Evolutionary conservation across 768 basidiomycete species (phyloP).

Genomic region (Suillus alpinus): DNA sequence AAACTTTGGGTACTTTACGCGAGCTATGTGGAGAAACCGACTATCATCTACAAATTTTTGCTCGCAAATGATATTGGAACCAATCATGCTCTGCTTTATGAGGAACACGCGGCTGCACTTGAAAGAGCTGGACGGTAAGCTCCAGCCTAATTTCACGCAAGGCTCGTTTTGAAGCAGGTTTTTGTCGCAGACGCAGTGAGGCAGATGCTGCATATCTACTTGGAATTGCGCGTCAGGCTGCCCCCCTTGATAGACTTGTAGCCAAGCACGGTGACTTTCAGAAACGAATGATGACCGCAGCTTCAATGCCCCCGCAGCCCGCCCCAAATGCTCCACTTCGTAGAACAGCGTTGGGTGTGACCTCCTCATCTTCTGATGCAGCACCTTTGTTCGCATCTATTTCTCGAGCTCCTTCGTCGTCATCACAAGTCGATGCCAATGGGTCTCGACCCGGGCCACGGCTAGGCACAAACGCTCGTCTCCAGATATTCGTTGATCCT

Average conservation of each 20-base stretch:
- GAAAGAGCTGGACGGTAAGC: slow-evolving; percentile 80
- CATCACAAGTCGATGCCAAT: slow-evolving; percentile 27
- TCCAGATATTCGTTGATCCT: slow-evolving; percentile 76
- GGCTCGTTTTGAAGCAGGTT: slow-evolving; percentile 20
- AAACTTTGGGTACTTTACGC: slow-evolving; percentile 95
- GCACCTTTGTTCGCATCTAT: slow-evolving; percentile 23
- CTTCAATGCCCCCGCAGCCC: slow-evolving; percentile 36
- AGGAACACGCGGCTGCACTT: slow-evolving; percentile 84
- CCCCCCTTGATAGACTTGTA: slow-evolving; percentile 78
- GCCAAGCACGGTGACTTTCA: slow-evolving; percentile 83
- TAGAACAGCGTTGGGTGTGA: slow-evolving; percentile 45
- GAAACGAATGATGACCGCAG: slow-evolving; percentile 76
- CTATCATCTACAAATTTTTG: slow-evolving; percentile 86
- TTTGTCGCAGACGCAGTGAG: slow-evolving; percentile 63
- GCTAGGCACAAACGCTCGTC: slow-evolving; percentile 50
- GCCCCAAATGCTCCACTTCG: slow-evolving; percentile 35
- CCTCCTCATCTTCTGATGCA: slow-evolving; percentile 36
- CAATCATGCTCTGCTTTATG: slow-evolving; percentile 76
- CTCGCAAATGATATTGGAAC: slow-evolving; percentile 91
- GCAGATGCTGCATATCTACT: slow-evolving; percentile 90
- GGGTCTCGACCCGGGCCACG: slow-evolving; percentile 29
- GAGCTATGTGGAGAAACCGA: slow-evolving; percentile 85
- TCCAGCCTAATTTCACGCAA: slow-evolving; percentile 21
- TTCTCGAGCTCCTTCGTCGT: slow-evolving; percentile 13
- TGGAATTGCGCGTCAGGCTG: slow-evolving; percentile 80